Evolutionary conservation across 2,329 filamentous ascomycete genomes (phyloP).

Genomic region (Botrytis porri): DNA sequence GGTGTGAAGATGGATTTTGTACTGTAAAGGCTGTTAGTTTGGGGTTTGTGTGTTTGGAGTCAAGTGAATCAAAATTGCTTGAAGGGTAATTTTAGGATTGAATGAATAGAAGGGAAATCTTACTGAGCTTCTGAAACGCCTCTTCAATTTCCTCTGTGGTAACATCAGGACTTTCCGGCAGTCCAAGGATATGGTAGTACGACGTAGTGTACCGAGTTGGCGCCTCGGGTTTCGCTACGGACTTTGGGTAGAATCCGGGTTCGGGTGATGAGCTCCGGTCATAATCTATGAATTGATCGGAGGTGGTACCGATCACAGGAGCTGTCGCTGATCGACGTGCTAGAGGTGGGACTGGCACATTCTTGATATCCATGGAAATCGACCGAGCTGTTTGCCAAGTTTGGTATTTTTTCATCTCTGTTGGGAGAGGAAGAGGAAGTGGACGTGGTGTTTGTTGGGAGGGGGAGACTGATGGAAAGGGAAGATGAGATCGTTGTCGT

Average conservation of each 20-base stretch:
- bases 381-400: not conserved
- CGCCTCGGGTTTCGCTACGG: not conserved
- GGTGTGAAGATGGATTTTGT: not conserved
- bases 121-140: not conserved
- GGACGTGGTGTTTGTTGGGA: not conserved
- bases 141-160: not conserved
- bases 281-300: not conserved
- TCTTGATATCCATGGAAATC: not conserved
- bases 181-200: not conserved
- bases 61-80: not conserved
- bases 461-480: not conserved
- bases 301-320: not conserved
- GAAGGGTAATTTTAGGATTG: not conserved
- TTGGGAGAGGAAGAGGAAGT: not conserved
- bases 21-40: not conserved
- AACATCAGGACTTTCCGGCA: not conserved
- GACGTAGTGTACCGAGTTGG: not conserved
- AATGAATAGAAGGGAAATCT: not conserved
- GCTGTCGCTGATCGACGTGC: not conserved
- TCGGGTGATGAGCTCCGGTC: not conserved
- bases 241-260: too few relatives aligned
- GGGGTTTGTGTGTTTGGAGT: not conserved
- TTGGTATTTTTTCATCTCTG: not conserved
- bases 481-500: not conserved
- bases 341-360: too few relatives aligned